A percentile compares a stretch with the other conserved stretches of the same genome.
Conservation (phyloP, 352 stramenopile genomes). For the Globisporangium apiculatum region DNA sequence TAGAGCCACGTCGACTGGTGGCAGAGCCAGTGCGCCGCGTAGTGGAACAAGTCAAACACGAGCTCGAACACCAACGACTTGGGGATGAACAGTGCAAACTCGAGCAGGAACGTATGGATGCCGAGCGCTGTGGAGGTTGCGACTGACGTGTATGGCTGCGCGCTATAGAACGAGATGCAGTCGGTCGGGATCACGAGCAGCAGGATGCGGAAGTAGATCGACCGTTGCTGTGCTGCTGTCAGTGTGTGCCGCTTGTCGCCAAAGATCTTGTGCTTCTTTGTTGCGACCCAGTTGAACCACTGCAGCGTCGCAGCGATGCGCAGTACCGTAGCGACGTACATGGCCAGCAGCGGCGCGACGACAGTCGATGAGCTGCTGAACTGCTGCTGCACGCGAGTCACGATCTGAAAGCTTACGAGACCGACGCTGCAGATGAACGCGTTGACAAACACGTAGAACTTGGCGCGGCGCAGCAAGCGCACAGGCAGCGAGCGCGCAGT, state of each 20-base stretch:
- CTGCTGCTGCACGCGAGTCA: slow-evolving; percentile 4
- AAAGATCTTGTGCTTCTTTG: slow-evolving; percentile 59
- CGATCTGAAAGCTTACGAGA: slow-evolving; percentile 21
- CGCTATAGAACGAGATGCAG: slow-evolving; percentile 54
- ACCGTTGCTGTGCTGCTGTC: slow-evolving; percentile 25
- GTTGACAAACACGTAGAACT: slow-evolving; percentile 83
- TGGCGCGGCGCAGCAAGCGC: slow-evolving; percentile 40
- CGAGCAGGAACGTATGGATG: slow-evolving; percentile 19
- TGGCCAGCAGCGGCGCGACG: slow-evolving; percentile 7
- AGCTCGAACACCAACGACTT: slow-evolving; percentile 83
- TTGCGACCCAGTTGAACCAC: slow-evolving; percentile 83
- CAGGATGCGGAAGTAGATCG: slow-evolving; percentile 57
- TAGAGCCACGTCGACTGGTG: slow-evolving; percentile 67
- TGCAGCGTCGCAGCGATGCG: slow-evolving; percentile 54
- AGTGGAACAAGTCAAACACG: slow-evolving; percentile 86
- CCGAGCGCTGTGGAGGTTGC: neutral
- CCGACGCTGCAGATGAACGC: slow-evolving; percentile 66
- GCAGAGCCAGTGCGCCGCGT: slow-evolving; percentile 61
- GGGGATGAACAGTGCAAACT: slow-evolving; percentile 62
- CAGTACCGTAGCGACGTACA: slow-evolving; percentile 41
- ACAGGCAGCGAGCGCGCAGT: neutral
- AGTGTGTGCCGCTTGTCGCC: slow-evolving; percentile 45
- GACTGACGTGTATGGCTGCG: slow-evolving; percentile 10
- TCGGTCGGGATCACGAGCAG: slow-evolving; percentile 66
- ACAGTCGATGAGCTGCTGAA: neutral